A percentile compares a stretch with the other conserved stretches of the same genome.
Evolutionary conservation across 768 basidiomycete genomes (phyloP).

Genomic region (Kwoniella heveanensis): DNA sequence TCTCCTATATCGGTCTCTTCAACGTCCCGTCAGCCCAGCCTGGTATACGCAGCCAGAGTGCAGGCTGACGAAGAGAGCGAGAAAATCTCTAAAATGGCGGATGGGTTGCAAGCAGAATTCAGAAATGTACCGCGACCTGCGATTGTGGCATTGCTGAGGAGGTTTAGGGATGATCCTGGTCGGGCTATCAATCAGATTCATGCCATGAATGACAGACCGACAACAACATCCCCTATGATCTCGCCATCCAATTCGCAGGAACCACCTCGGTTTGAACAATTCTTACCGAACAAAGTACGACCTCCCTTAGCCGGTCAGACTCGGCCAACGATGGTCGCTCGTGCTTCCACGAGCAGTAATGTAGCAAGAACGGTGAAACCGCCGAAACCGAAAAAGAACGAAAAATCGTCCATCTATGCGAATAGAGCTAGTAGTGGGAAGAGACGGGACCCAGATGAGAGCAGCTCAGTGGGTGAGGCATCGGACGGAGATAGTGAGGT

Average conservation of each 20-base stretch:
- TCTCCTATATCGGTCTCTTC: constrained; percentile 11
- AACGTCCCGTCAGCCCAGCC: constrained; percentile 19
- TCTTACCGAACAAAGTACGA: constrained; percentile 7
- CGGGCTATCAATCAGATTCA: constrained; percentile 31
- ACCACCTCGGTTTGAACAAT: constrained; percentile 12
- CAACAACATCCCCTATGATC: constrained; percentile 2
- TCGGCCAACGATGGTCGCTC: constrained; percentile 10
- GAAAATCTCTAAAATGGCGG: constrained; percentile 2
- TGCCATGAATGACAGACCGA: constrained; percentile 9
- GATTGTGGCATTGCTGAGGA: constrained; percentile 7
- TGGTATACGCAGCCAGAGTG: constrained; percentile 32
- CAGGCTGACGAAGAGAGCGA: constrained; percentile 11
- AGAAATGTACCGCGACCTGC: constrained; percentile 9
- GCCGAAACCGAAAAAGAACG: constrained; percentile 43
- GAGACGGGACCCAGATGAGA: constrained; percentile 46
- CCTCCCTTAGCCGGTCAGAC: background rate
- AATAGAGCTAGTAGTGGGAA: constrained; percentile 37
- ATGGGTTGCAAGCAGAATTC: constrained; percentile 17
- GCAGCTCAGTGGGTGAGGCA: constrained; percentile 27
- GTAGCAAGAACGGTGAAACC: constrained; percentile 4
- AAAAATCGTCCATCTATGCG: constrained; percentile 50
- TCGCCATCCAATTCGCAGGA: background rate
- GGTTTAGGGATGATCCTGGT: constrained; percentile 12
- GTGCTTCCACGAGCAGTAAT: background rate
- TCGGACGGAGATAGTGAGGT: constrained; percentile 39